A percentile compares a stretch with the other conserved stretches of the same genome.
phyloP scores from a whole-genome alignment of 768 basidiomycete genomes.

The Dioszegia crocea region DNA sequence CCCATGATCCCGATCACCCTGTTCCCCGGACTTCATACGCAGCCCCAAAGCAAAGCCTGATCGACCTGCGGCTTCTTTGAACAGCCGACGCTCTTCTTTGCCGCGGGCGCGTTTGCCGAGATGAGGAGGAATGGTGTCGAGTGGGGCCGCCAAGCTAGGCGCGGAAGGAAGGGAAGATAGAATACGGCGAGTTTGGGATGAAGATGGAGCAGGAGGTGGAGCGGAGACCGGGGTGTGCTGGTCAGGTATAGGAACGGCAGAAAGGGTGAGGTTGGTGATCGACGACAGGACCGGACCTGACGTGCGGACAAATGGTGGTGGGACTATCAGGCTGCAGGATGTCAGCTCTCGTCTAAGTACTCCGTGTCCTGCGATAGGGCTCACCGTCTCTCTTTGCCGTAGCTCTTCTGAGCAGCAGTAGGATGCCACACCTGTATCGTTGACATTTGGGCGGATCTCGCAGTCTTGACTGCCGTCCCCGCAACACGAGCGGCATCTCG shows the following conservation, averaged over 20 bases:
- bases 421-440: constrained; percentile 61
- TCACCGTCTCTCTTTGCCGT: constrained; percentile 82
- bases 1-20: constrained; percentile 22
- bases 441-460: background rate
- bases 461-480: background rate
- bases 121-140: background rate
- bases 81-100: background rate
- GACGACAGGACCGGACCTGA: constrained; percentile 60
- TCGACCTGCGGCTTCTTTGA: constrained; percentile 14
- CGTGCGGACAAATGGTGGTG: constrained; percentile 87
- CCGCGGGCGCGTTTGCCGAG: background rate
- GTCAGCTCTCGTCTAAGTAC: background rate
- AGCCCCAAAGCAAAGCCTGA: constrained; percentile 29
- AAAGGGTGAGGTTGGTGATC: constrained; percentile 21
- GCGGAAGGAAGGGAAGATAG: background rate
- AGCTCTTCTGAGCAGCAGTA: constrained; percentile 91
- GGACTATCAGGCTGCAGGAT: constrained; percentile 66
- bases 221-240: constrained; percentile 52
- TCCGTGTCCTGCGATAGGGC: background rate
- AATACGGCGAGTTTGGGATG: constrained; percentile 51
- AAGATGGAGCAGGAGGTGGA: constrained; percentile 50
- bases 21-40: constrained; percentile 12
- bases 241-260: constrained; percentile 61
- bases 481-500: background rate
- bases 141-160: background rate